phyloP scores from a whole-genome alignment of 129 eudicot species.

The Deinandra increscens region DNA sequence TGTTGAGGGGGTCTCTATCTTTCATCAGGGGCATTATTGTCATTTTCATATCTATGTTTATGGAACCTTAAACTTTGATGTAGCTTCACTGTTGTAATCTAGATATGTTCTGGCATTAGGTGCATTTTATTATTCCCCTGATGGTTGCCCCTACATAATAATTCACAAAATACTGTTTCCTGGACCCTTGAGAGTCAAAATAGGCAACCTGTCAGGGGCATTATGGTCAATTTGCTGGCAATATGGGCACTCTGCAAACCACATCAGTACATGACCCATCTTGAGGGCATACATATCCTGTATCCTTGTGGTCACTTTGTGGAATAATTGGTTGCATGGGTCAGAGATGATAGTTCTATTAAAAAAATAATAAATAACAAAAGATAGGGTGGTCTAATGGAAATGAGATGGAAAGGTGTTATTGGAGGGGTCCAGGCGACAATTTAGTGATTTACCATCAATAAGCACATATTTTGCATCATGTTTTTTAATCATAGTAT shows the following conservation, averaged over 20 bases:
- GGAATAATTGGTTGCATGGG: constrained; percentile 34
- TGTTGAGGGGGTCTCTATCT: background rate
- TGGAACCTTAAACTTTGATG: constrained; percentile 5
- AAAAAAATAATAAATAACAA: background rate
- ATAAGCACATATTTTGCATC: constrained; percentile 20
- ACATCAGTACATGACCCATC: constrained; percentile 15
- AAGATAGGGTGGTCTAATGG: constrained; percentile 19
- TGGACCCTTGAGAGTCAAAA: constrained; percentile 2
- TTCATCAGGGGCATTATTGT: constrained; percentile 17
- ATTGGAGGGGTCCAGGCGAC: constrained; percentile 13
- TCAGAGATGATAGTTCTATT: background rate
- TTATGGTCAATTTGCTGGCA: constrained; percentile 12
- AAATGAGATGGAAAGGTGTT: constrained; percentile 15
- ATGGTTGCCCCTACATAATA: background rate
- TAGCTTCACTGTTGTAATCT: background rate
- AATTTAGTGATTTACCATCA: background rate
- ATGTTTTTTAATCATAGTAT: constrained; percentile 2
- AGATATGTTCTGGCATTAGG: background rate
- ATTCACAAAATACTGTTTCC: background rate
- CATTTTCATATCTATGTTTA: background rate
- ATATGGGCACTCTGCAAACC: constrained; percentile 9
- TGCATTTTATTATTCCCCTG: background rate
- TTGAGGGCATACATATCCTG: constrained; percentile 2
- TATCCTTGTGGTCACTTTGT: constrained; percentile 4
- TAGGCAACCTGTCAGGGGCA: constrained; percentile 16